phyloP scores from a whole-genome alignment of 441 rosid species.

The Eruca vesicaria region DNA sequence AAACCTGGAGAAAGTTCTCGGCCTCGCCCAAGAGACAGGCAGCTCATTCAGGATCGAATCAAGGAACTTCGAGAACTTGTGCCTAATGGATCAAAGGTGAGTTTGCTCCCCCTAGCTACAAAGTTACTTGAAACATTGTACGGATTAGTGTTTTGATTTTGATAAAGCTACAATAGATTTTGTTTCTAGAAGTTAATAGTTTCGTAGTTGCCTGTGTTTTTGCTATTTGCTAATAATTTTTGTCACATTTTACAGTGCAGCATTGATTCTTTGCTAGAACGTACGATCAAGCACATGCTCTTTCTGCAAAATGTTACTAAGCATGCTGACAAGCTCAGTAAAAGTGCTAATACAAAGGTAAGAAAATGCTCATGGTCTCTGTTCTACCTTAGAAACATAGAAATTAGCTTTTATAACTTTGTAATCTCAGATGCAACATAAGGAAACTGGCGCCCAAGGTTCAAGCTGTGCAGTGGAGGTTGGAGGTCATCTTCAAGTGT shows the following conservation, averaged over 20 bases:
- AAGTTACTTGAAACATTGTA: slow-evolving; percentile 8
- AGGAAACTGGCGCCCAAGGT: slow-evolving; percentile 60
- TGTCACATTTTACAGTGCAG: slow-evolving; percentile 73
- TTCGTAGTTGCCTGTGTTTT: not conserved
- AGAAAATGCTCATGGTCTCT: not conserved
- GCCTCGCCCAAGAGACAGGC: slow-evolving; percentile 97
- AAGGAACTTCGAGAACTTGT: slow-evolving; percentile 96
- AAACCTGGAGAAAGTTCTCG: slow-evolving; percentile 83
- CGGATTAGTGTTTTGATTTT: not conserved
- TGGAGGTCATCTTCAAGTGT: slow-evolving; percentile 88
- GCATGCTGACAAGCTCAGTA: slow-evolving; percentile 85
- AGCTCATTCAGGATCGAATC: slow-evolving; percentile 93
- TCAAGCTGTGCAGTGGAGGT: slow-evolving; percentile 95
- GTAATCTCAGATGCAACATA: slow-evolving; percentile 63
- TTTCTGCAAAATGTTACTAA: slow-evolving; percentile 79
- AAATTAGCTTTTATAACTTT: slow-evolving; percentile 13
- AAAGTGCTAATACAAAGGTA: slow-evolving; percentile 73
- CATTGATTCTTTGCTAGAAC: slow-evolving; percentile 93
- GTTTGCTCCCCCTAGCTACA: slow-evolving; percentile 30
- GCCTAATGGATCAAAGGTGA: slow-evolving; percentile 95
- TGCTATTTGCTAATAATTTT: slow-evolving; percentile 37
- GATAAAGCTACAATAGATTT: slow-evolving; percentile 13
- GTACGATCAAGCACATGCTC: slow-evolving; percentile 91
- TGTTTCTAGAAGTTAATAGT: not conserved
- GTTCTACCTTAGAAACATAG: not conserved